Evolutionary conservation across 2,329 filamentous ascomycete genomes (phyloP).

Genomic region (Pseudopithomyces maydicus): DNA sequence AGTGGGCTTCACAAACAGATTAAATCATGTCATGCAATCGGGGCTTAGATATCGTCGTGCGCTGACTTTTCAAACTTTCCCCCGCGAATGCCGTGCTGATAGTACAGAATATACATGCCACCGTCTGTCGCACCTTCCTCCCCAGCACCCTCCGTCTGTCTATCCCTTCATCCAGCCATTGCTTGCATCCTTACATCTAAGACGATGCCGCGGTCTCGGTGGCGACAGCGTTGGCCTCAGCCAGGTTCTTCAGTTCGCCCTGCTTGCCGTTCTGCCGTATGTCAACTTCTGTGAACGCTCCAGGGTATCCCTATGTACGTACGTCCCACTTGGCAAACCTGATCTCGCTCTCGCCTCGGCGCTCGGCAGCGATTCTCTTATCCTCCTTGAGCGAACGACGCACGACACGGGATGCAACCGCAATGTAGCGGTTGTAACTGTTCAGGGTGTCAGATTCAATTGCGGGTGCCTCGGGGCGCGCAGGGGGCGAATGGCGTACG

Average conservation of each 20-base stretch:
- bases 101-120: constrained; percentile 45
- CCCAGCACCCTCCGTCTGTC: constrained; percentile 1
- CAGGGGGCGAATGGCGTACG: constrained; percentile 64
- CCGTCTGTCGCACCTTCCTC: constrained; percentile 15
- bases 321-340: constrained; percentile 96
- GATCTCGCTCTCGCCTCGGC: constrained; percentile 86
- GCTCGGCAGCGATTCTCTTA: constrained; percentile 83
- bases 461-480: constrained; percentile 22
- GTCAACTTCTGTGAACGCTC: constrained; percentile 33
- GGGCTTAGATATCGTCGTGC: constrained; percentile 29
- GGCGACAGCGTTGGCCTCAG: constrained; percentile 58
- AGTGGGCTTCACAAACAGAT: constrained; percentile 8
- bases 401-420: constrained; percentile 90
- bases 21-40: constrained; percentile 10
- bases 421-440: constrained; percentile 99
- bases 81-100: constrained; percentile 32
- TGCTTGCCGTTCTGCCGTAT: constrained; percentile 86
- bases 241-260: constrained; percentile 79
- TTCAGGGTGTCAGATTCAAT: constrained; percentile 28
- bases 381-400: constrained; percentile 97
- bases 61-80: constrained; percentile 30
- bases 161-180: constrained; percentile 4
- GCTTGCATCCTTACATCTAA: constrained; percentile 14
- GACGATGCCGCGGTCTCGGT: constrained; percentile 51
- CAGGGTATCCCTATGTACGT: constrained; percentile 50